A percentile compares a stretch with the other conserved stretches of the same genome.
Evolutionary conservation across 139 green algal genomes (phyloP).

Genomic region (Auxenochlorella protothecoides): DNA sequence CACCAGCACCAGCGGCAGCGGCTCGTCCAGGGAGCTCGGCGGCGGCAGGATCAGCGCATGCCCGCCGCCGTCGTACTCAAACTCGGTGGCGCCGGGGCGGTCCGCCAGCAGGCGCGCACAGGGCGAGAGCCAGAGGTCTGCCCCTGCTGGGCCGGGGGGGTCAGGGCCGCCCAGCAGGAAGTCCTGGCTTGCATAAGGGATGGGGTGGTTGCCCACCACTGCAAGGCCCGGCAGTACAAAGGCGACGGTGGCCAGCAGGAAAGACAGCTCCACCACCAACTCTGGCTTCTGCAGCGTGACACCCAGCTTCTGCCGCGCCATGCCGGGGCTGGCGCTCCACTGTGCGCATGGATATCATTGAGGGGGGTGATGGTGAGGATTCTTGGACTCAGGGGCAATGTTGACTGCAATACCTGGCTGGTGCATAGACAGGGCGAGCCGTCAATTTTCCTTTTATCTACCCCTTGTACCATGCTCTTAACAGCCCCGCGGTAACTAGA

Average conservation of each 20-base stretch:
- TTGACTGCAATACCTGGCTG: too few species aligned
- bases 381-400: background rate
- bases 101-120: slow-evolving; percentile 77
- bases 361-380: background rate
- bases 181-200: slow-evolving; percentile 29
- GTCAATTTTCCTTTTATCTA: too few species aligned
- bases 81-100: slow-evolving; percentile 25
- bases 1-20: slow-evolving; percentile 75
- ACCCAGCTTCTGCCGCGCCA: slow-evolving; percentile 29
- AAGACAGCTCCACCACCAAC: slow-evolving; percentile 70
- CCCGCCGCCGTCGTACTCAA: slow-evolving; percentile 65
- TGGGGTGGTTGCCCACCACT: slow-evolving; percentile 16
- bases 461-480: background rate
- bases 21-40: slow-evolving; percentile 19
- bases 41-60: slow-evolving; percentile 48
- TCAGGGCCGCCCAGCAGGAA: slow-evolving; percentile 26
- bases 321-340: slow-evolving; percentile 8
- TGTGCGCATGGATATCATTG: background rate
- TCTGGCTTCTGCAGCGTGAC: slow-evolving; percentile 75
- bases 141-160: slow-evolving; percentile 21
- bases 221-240: slow-evolving; percentile 55
- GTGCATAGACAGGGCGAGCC: too few species aligned
- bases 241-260: slow-evolving; percentile 66
- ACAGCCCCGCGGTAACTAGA: background rate
- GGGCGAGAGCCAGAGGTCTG: slow-evolving; percentile 73